Evolutionary conservation across 2,329 filamentous ascomycete genomes (phyloP).

Genomic region (Penicillium sp.): DNA sequence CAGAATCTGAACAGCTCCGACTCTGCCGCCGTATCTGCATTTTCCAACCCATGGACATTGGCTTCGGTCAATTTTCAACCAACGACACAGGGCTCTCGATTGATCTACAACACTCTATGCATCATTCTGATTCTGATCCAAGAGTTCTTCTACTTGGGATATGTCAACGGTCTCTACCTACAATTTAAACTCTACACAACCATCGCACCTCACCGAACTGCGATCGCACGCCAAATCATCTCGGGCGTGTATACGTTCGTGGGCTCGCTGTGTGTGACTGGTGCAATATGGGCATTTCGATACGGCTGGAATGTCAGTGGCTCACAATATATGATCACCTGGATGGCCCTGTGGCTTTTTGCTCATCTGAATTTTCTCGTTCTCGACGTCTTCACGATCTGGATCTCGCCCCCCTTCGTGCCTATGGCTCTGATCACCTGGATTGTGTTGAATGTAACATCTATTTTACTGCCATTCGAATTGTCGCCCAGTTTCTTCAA

Average conservation of each 20-base stretch:
- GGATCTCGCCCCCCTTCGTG: slow-evolving; percentile 40
- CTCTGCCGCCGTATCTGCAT: slow-evolving; percentile 32
- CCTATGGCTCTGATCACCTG: slow-evolving; percentile 48
- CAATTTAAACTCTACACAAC: slow-evolving; percentile 40
- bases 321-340: slow-evolving; percentile 43
- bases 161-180: slow-evolving; percentile 45
- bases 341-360: slow-evolving; percentile 47
- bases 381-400: slow-evolving; percentile 46
- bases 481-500: slow-evolving; percentile 44
- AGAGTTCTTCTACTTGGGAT: slow-evolving; percentile 50
- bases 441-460: slow-evolving; percentile 46
- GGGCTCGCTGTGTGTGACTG: slow-evolving; percentile 41
- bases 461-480: slow-evolving; percentile 45
- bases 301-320: slow-evolving; percentile 41
- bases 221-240: slow-evolving; percentile 34
- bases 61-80: slow-evolving; percentile 40
- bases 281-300: slow-evolving; percentile 47
- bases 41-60: slow-evolving; percentile 41
- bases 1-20: slow-evolving; percentile 25
- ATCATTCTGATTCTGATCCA: slow-evolving; percentile 48
- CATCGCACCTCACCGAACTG: slow-evolving; percentile 30
- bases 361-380: slow-evolving; percentile 46
- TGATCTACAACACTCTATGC: slow-evolving; percentile 47
- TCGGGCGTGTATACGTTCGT: slow-evolving; percentile 41
- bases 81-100: slow-evolving; percentile 42